A percentile compares a stretch with the other conserved stretches of the same genome.
These are phyloP conservation scores for Solanum hybrid DNA, from an alignment of 305 asterid genomes.

Conservation along the genomic window DNA sequence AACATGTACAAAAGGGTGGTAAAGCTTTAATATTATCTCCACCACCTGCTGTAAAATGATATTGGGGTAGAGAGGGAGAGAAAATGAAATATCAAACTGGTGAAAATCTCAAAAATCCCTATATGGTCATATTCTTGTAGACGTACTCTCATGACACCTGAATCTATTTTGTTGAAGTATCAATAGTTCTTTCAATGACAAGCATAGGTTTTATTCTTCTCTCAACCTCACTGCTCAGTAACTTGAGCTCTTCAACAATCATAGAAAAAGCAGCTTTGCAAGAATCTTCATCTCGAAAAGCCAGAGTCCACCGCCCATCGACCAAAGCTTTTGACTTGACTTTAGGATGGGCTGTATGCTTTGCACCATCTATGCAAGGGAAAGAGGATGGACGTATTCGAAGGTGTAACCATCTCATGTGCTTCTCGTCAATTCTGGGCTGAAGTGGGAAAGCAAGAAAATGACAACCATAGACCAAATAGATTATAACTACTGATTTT, in stretches of 20 bases:
- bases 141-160: constrained; percentile 18
- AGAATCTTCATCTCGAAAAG: constrained; percentile 73
- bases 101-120: constrained; percentile 19
- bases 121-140: constrained; percentile 25
- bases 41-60: constrained; percentile 22
- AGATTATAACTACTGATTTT: background rate
- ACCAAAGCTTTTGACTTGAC: constrained; percentile 64
- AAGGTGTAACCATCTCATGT: constrained; percentile 87
- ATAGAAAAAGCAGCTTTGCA: constrained; percentile 57
- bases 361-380: constrained; percentile 45
- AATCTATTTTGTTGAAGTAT: constrained; percentile 16
- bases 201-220: constrained; percentile 58
- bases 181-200: constrained; percentile 33
- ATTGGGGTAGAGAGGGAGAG: background rate
- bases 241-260: constrained; percentile 59
- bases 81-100: constrained; percentile 1
- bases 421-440: constrained; percentile 83
- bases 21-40: constrained; percentile 22
- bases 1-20: constrained; percentile 34
- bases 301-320: constrained; percentile 96
- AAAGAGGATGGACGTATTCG: constrained; percentile 80
- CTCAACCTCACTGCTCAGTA: constrained; percentile 53
- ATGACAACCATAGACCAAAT: background rate
- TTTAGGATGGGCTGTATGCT: constrained; percentile 33
- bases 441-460: constrained; percentile 24